phyloP scores from a whole-genome alignment of 179 eudicot species.

The Pouteria campechiana region DNA sequence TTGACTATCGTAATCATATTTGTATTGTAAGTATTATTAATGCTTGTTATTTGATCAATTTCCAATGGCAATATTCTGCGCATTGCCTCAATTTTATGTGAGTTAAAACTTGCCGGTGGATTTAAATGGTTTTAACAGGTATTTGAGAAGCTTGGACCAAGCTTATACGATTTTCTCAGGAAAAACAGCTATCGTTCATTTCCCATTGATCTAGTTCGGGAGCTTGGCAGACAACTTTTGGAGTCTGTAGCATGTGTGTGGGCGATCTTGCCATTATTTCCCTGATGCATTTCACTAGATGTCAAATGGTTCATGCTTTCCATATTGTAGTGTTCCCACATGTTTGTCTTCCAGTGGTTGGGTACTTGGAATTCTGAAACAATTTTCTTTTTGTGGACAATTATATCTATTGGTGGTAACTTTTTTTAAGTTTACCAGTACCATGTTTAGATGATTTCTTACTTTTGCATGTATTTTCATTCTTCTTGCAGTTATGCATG shows the following conservation, averaged over 20 bases:
- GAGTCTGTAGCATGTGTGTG: slow-evolving; percentile 82
- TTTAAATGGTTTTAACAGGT: slow-evolving; percentile 58
- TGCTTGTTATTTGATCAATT: slow-evolving; percentile 18
- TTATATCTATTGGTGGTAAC: background rate
- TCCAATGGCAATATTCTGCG: slow-evolving; percentile 11
- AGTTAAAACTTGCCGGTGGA: slow-evolving; percentile 32
- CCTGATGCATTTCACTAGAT: background rate
- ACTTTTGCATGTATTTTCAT: slow-evolving; percentile 3
- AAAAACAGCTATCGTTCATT: slow-evolving; percentile 72
- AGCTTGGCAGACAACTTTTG: slow-evolving; percentile 74
- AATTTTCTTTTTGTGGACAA: background rate
- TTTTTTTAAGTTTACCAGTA: background rate
- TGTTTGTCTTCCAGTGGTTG: too few species aligned
- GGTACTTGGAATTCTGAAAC: too few species aligned
- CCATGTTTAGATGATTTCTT: slow-evolving; percentile 6
- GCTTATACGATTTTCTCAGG: slow-evolving; percentile 75
- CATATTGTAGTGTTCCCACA: too few species aligned
- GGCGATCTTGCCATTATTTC: slow-evolving; percentile 13
- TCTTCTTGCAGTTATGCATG: slow-evolving; percentile 62
- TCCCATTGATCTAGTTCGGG: slow-evolving; percentile 77
- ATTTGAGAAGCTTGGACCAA: slow-evolving; percentile 81
- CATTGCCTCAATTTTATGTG: slow-evolving; percentile 20
- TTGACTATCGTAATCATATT: slow-evolving; percentile 66
- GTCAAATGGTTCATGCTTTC: too few species aligned
- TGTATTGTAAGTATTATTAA: slow-evolving; percentile 50